Conservation (phyloP, 2,329 filamentous ascomycete species). For the Talaromyces sp. region DNA sequence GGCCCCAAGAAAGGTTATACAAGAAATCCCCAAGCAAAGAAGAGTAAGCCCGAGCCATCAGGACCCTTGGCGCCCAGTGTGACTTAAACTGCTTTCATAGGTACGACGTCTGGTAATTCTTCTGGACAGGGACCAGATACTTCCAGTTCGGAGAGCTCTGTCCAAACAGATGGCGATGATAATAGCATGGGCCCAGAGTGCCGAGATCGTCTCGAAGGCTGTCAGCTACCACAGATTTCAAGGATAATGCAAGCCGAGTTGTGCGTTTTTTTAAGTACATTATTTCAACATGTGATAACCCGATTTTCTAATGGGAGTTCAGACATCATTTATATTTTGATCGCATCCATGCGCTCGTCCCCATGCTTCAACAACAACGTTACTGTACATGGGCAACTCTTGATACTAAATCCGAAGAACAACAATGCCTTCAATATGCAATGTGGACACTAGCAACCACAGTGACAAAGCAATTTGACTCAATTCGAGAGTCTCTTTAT, state of each 20-base stretch:
- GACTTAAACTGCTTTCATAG: background rate
- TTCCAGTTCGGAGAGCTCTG: conserved; percentile 5
- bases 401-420: conserved; percentile 20
- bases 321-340: conserved; percentile 34
- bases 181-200: background rate
- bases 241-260: background rate
- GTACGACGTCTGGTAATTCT: background rate
- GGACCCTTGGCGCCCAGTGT: background rate
- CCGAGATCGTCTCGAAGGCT: background rate
- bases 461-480: conserved; percentile 31
- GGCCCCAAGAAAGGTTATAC: conserved; percentile 30
- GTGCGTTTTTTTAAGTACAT: background rate
- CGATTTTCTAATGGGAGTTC: background rate
- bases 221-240: background rate
- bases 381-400: conserved; percentile 28
- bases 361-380: conserved; percentile 29
- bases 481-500: conserved; percentile 24
- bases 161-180: background rate
- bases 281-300: background rate
- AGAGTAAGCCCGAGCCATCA: background rate
- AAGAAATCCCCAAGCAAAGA: background rate
- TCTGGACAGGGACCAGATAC: background rate
- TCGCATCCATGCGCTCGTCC: conserved; percentile 28
- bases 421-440: conserved; percentile 32
- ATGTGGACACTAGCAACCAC: conserved; percentile 39